These are phyloP conservation scores for Taphrina betulina DNA, from an alignment of 1,139 yeast genomes.

Conservation along the genomic window DNA sequence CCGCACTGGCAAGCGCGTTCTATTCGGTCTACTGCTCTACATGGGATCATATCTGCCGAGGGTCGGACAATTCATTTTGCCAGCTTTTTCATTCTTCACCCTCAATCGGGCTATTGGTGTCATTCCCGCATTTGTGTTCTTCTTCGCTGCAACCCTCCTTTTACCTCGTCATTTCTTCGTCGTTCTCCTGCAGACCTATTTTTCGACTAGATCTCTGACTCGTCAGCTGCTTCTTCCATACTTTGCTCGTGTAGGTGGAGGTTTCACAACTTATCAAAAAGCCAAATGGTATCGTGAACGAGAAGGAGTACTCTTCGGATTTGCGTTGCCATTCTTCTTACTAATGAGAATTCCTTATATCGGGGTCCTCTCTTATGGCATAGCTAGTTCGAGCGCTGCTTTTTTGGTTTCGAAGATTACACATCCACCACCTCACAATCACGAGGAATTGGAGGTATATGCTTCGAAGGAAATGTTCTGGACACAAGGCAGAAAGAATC, in stretches of 20 bases:
- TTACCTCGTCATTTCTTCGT: conserved; percentile 47
- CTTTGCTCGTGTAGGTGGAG: conserved; percentile 50
- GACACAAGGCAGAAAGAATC: conserved; percentile 10
- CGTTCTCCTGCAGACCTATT: conserved; percentile 49
- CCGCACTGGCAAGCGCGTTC: conserved; percentile 42
- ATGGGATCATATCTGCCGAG: conserved; percentile 46
- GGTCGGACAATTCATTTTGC: conserved; percentile 50
- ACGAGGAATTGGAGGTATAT: background rate
- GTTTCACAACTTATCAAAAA: conserved; percentile 49
- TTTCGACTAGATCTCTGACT: conserved; percentile 52
- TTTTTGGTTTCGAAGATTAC: conserved; percentile 54
- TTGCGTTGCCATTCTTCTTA: conserved; percentile 54
- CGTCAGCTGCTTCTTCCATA: conserved; percentile 56
- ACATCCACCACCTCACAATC: background rate
- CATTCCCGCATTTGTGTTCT: conserved; percentile 48
- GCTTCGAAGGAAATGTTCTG: conserved; percentile 1
- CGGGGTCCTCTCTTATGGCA: conserved; percentile 54
- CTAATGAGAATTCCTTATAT: conserved; percentile 51
- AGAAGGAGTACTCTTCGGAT: conserved; percentile 60
- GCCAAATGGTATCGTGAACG: conserved; percentile 57
- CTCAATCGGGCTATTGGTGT: conserved; percentile 54
- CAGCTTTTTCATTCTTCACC: conserved; percentile 50
- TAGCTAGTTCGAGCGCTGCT: conserved; percentile 58
- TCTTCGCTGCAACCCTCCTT: conserved; percentile 45
- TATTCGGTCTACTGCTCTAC: conserved; percentile 41